A percentile compares a stretch with the other conserved stretches of the same genome.
Evolutionary conservation across 1,139 yeast species (phyloP).

Genomic region (Taphrina communis): DNA sequence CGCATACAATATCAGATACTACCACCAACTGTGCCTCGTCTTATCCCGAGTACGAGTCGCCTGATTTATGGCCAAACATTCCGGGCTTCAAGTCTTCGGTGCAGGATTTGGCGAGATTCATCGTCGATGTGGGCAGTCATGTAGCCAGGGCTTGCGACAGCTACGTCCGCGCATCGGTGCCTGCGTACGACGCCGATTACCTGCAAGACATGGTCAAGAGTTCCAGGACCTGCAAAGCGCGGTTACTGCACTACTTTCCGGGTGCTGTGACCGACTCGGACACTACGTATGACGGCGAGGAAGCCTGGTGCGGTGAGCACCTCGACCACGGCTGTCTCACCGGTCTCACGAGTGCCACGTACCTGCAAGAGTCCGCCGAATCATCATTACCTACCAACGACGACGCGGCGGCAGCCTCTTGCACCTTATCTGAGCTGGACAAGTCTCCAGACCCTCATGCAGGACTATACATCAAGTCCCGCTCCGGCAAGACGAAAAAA

Average conservation of each 20-base stretch:
- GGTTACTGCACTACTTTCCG: constrained; percentile 64
- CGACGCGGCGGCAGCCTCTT: constrained; percentile 44
- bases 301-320: constrained; percentile 71
- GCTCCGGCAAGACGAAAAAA: constrained; percentile 58
- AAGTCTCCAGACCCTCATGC: constrained; percentile 58
- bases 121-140: constrained; percentile 59
- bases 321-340: constrained; percentile 68
- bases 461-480: constrained; percentile 62
- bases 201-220: constrained; percentile 58
- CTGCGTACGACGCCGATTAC: constrained; percentile 53
- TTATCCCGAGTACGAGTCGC: constrained; percentile 45
- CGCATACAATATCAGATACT: constrained; percentile 48
- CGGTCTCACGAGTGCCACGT: constrained; percentile 60
- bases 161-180: constrained; percentile 12
- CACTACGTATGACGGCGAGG: constrained; percentile 45
- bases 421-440: constrained; percentile 27
- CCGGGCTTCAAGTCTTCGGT: constrained; percentile 48
- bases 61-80: constrained; percentile 29
- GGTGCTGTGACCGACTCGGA: constrained; percentile 28
- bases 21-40: not conserved
- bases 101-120: constrained; percentile 54
- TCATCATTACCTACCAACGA: constrained; percentile 55
- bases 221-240: constrained; percentile 66
- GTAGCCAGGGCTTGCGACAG: constrained; percentile 64
- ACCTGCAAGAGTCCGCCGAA: constrained; percentile 49